Base-by-base conservation (phyloP, 306 rosid genomes). In the Ziziphus jujuba region DNA sequence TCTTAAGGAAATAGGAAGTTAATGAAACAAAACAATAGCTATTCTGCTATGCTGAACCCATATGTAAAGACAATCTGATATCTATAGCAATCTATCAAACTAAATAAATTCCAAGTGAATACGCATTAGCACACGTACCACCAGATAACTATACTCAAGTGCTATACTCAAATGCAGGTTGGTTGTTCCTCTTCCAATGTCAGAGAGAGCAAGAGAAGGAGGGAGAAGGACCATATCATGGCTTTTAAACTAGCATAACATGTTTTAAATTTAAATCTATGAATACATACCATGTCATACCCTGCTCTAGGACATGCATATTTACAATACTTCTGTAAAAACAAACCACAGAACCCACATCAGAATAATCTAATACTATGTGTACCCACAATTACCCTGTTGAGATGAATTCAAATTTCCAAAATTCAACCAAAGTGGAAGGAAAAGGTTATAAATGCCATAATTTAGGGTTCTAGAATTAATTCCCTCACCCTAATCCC, bases 211-310 rank as follows among this genome's bases (percentile, higher is more conserved):
- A 40, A 8, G 45, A 40, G 45, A 40, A 40, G 10, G 45, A 40
- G 45, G 45, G 15, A 40, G 45, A 19, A 34, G 28, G 11, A 62
- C 9, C 36, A 17, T 65, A 28, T 65, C 35, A 49, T 33, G 7
- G 34, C 70, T 51, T 65, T 14, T 12, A 9, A 14, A 31, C 58
- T 35, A 66, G 28, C 58, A 17, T 7, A 36, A 35, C 11, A 61
- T 33, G 19, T n/a, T 48, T 53, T 35, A 54, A 65, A 10, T 40
- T 15, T 34, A 56, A 15, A 48, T 12, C 20, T 44, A 52, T 21
- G 12, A 22, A 56, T 56, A 53, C 15, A 33, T 19, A 66, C 19
- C 67, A 61, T 28, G 13, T 54, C 66, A 60, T 67, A 7, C 60
- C n/a, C 1, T 53, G 44, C 7, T 20, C 22, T 67, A 53, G 59